phyloP scores from a whole-genome alignment of 495 filamentous ascomycete genomes.

The Pseudomonodictys pantanalensis region DNA sequence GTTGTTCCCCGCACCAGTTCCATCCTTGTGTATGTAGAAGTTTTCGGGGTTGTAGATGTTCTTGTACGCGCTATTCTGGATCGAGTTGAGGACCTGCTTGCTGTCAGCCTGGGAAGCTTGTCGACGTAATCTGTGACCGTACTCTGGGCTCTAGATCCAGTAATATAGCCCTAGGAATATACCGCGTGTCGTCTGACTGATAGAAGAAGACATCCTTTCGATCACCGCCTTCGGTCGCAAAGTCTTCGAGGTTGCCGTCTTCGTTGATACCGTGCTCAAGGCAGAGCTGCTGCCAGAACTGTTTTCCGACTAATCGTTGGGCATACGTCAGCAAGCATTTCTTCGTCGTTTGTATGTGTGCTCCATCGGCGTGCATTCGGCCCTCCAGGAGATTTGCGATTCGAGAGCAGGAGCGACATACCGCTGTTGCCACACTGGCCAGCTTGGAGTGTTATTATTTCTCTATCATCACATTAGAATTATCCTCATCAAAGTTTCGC shows the following conservation, averaged over 20 bases:
- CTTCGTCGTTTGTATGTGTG: too few relatives aligned
- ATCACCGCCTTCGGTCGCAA: conserved; percentile 93
- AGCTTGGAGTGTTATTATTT: conserved; percentile 98
- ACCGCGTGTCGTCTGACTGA: conserved; percentile 96
- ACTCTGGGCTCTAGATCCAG: conserved; percentile 85
- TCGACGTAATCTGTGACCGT: too few relatives aligned
- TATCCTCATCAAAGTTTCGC: conserved; percentile 1
- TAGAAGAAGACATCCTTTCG: conserved; percentile 99
- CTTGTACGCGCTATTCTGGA: conserved; percentile 87
- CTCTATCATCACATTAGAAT: conserved; percentile 62
- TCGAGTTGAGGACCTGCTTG: conserved; percentile 81
- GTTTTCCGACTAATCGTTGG: conserved; percentile 72
- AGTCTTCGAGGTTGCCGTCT: conserved; percentile 93
- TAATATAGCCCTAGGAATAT: conserved; percentile 93
- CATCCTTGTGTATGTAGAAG: conserved; percentile 90
- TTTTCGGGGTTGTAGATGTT: conserved; percentile 99
- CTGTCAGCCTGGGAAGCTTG: too few relatives aligned
- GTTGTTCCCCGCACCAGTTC: conserved; percentile 92
- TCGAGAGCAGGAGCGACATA: too few relatives aligned
- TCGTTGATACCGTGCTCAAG: conserved; percentile 97
- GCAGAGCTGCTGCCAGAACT: conserved; percentile 97
- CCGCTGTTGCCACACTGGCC: conserved; percentile 99
- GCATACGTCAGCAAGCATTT: neutral
- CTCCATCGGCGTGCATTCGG: neutral
- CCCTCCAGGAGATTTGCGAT: conserved; percentile 24